Base-by-base conservation (phyloP, 768 basidiomycete genomes). In the Tephrocybe sp. region DNA sequence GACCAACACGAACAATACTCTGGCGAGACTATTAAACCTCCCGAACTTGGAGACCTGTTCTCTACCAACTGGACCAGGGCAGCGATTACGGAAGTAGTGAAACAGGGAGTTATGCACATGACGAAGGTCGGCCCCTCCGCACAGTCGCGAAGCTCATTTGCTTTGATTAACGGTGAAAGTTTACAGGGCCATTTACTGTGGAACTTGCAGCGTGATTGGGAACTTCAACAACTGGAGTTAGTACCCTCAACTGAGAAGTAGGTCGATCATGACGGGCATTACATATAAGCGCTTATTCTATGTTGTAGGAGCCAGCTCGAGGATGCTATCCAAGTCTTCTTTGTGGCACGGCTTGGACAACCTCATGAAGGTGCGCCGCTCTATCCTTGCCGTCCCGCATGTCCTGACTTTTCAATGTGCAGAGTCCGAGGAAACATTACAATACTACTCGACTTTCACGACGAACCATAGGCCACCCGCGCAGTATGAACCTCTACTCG, bases 391-490 rank as follows among this genome's bases (percentile, higher is more conserved):
- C n/a, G n/a, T n/a, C n/a, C n/a, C n/a, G n/a, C n/a, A n/a, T n/a
- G n/a, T n/a, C n/a, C n/a, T n/a, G n/a, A n/a, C n/a, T n/a, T 44
- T 41, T 16, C 21, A 27, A 28, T 36, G n/a, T 35, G n/a, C 49
- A 94, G 92, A 82, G 51, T 77, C 85, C 47, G 90, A 92, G 32
- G 81, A 88, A 12, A 95, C 93, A 0, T 85, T 86, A 48, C 85
- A 91, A 59, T 75, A 81, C 2, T 98, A 96, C 64, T 97, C 95
- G 0, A 79, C 86, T 0, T 97, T 98, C 69, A 91, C 92, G 13
- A 91, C 92, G 1, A 79, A 80, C 47, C 78, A 88, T 65, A 81
- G 84, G 58, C 80, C 87, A 12, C 73, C 84, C 0, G 69, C 77
- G n/a, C 78, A 86, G 35, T 98, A 98, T 62, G 93, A 96, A 60